Evolutionary conservation across 106 monocot genomes (phyloP).

Genomic region (Dendrobium chrysotoxum): DNA sequence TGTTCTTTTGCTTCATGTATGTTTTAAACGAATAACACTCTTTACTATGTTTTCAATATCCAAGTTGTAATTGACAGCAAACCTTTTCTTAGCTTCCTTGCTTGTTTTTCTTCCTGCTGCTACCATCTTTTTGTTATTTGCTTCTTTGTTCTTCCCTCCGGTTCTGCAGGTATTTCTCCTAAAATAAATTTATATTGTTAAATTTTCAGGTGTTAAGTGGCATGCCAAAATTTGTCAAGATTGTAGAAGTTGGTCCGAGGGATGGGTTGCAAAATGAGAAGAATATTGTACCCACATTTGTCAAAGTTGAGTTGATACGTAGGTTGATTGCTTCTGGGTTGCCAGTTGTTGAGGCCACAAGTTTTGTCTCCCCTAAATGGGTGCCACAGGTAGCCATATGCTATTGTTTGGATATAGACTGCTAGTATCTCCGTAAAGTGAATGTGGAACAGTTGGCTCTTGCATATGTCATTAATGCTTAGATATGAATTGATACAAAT

Average conservation of each 20-base stretch:
- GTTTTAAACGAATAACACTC: too few species aligned
- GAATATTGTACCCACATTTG: conserved; percentile 58
- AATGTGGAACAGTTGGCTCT: background rate
- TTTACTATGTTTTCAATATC: background rate
- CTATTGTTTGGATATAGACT: background rate
- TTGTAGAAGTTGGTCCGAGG: conserved; percentile 96
- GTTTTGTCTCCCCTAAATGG: conserved; percentile 99
- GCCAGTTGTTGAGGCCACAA: conserved; percentile 86
- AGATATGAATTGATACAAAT: background rate
- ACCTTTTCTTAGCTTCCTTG: background rate
- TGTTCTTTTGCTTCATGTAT: too few species aligned
- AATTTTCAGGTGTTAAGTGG: conserved; percentile 50
- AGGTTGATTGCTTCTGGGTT: conserved; percentile 63
- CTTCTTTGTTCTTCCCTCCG: background rate
- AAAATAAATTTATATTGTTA: background rate
- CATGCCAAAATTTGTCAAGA: conserved; percentile 78
- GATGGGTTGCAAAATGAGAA: conserved; percentile 99
- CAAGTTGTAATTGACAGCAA: background rate
- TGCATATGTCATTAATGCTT: background rate
- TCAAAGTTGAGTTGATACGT: conserved; percentile 85
- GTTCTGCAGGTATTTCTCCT: background rate
- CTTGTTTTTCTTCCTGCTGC: background rate
- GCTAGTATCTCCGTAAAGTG: background rate
- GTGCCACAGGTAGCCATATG: conserved; percentile 67
- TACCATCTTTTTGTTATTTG: background rate